phyloP scores from a whole-genome alignment of 2,329 filamentous ascomycete species.

The Ascochyta viciae-villosae region DNA sequence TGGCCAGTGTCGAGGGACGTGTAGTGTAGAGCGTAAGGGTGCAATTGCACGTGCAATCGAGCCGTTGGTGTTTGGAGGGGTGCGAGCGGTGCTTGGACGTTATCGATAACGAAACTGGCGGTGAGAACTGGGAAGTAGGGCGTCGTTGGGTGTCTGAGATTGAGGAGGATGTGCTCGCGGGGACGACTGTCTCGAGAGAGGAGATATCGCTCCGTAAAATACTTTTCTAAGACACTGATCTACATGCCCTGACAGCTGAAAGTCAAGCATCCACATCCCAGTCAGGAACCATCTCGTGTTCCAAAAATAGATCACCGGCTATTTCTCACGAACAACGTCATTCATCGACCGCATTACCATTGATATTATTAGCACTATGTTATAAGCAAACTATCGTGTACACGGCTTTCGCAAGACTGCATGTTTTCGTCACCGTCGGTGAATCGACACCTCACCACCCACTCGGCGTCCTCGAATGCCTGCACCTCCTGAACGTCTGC shows the following conservation, averaged over 20 bases:
- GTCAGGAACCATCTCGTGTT: slow-evolving; percentile 12
- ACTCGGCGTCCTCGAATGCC: slow-evolving; percentile 15
- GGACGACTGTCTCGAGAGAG: neutral
- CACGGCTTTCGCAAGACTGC: no score
- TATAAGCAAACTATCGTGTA: neutral
- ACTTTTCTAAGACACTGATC: neutral
- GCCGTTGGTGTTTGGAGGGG: slow-evolving; percentile 4
- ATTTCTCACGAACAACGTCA: neutral
- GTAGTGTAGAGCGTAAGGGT: neutral
- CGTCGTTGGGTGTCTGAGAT: neutral
- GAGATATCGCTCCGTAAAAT: neutral
- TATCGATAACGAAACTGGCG: slow-evolving; percentile 36
- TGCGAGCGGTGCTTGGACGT: slow-evolving; percentile 12
- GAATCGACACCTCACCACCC: slow-evolving; percentile 5
- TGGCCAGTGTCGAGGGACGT: neutral
- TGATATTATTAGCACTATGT: neutral
- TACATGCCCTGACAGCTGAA: slow-evolving; percentile 4
- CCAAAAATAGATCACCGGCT: slow-evolving; percentile 11
- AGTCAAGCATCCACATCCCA: slow-evolving; percentile 1
- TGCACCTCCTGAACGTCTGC: slow-evolving; percentile 18
- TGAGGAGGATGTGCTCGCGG: neutral
- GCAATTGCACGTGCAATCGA: slow-evolving; percentile 1
- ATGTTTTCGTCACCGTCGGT: no score
- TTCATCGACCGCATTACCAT: neutral
- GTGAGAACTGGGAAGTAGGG: slow-evolving; percentile 23